Evolutionary conservation across 202 grass and related monocot species (phyloP).

Genomic region (Zoysia matrella): DNA sequence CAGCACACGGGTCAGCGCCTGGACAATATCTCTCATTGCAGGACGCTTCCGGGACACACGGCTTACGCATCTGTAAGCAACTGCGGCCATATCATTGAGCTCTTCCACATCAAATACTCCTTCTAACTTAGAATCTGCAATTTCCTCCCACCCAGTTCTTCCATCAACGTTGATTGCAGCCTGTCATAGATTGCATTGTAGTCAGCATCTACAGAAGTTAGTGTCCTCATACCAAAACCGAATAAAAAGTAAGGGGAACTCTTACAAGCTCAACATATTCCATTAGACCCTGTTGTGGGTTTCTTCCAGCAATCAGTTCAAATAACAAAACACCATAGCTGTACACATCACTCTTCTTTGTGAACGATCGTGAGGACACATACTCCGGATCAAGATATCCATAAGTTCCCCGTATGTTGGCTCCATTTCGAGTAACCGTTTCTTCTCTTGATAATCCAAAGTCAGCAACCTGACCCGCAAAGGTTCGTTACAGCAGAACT

Average conservation of each 20-base stretch:
- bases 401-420: conserved; percentile 83
- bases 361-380: conserved; percentile 81
- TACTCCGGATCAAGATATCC: conserved; percentile 97
- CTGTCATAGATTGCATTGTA: conserved; percentile 45
- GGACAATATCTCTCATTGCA: conserved; percentile 75
- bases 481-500: conserved; percentile 12
- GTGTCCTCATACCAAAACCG: conserved; percentile 19
- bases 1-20: conserved; percentile 60
- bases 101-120: conserved; percentile 75
- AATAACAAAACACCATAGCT: conserved; percentile 90
- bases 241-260: background rate
- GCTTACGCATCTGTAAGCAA: conserved; percentile 83
- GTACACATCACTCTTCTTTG: conserved; percentile 95
- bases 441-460: conserved; percentile 96
- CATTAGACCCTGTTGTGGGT: conserved; percentile 96
- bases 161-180: conserved; percentile 80
- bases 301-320: conserved; percentile 82
- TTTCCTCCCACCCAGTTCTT: conserved; percentile 87
- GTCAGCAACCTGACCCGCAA: conserved; percentile 77
- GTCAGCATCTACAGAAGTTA: conserved; percentile 37
- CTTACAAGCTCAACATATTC: conserved; percentile 99
- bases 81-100: conserved; percentile 72
- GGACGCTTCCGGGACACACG: conserved; percentile 76
- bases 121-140: conserved; percentile 73
- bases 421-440: conserved; percentile 70